Percentiles rank a stretch among this genome's conserved stretches.
Evolutionary conservation across 805 yeast species (phyloP).

Genomic region (Candida parachauliodes): DNA sequence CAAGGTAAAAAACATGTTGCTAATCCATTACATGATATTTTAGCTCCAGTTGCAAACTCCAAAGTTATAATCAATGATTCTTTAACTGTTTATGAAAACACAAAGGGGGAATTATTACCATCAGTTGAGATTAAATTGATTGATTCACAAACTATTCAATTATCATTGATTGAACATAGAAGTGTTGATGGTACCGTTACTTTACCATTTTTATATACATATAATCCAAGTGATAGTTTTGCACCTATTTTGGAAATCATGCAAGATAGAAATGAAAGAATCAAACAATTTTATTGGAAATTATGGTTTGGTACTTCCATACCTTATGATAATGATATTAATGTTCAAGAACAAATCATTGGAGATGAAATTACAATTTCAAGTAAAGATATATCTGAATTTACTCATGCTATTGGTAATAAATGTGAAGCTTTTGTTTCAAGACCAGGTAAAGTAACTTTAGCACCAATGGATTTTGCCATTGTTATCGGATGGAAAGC

Average conservation of each 20-base stretch:
- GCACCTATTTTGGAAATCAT: slow-evolving; percentile 91
- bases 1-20: slow-evolving; percentile 78
- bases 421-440: slow-evolving; percentile 93
- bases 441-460: slow-evolving; percentile 76
- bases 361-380: slow-evolving; percentile 70
- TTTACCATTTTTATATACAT: slow-evolving; percentile 73
- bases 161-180: slow-evolving; percentile 82
- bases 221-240: slow-evolving; percentile 84
- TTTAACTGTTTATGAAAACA: slow-evolving; percentile 63
- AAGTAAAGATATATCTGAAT: slow-evolving; percentile 77
- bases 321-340: slow-evolving; percentile 65
- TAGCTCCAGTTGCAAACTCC: slow-evolving; percentile 66
- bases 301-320: slow-evolving; percentile 78
- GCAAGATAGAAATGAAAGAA: slow-evolving; percentile 87
- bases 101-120: slow-evolving; percentile 66
- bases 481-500: slow-evolving; percentile 98
- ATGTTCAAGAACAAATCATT: slow-evolving; percentile 65
- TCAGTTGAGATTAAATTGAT: slow-evolving; percentile 60
- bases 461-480: slow-evolving; percentile 99
- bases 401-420: slow-evolving; percentile 96
- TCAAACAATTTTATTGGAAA: slow-evolving; percentile 96
- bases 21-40: slow-evolving; percentile 77
- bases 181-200: slow-evolving; percentile 77
- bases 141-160: slow-evolving; percentile 52
- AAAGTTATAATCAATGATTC: slow-evolving; percentile 58